Evolutionary conservation across 805 yeast species (phyloP).

Genomic region (Zygosaccharomyces bisporus): DNA sequence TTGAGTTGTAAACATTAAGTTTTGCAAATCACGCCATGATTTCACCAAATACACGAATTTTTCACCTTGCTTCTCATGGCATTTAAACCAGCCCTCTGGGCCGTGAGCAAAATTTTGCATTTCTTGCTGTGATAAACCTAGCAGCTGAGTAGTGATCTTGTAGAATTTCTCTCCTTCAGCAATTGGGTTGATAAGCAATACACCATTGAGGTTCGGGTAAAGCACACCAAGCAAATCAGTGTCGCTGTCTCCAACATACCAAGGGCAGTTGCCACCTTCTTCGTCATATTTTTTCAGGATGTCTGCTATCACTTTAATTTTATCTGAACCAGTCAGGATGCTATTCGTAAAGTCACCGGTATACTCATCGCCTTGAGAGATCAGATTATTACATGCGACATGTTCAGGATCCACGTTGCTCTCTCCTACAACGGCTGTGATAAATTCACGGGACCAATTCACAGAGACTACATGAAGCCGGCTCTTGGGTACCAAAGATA

Average conservation of each 20-base stretch:
- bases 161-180: constrained; percentile 20
- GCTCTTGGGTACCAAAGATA: constrained; percentile 6
- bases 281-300: constrained; percentile 7
- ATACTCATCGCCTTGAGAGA: constrained; percentile 13
- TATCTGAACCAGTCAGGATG: constrained; percentile 31
- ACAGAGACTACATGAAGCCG: constrained; percentile 27
- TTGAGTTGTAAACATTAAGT: constrained; percentile 4
- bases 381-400: constrained; percentile 26
- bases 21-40: constrained; percentile 19
- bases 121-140: constrained; percentile 15
- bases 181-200: constrained; percentile 24
- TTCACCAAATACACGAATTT: constrained; percentile 18
- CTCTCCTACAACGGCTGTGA: constrained; percentile 18
- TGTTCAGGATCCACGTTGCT: constrained; percentile 8
- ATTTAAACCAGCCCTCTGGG: constrained; percentile 6
- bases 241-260: constrained; percentile 37
- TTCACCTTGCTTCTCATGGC: constrained; percentile 16
- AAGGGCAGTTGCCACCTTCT: constrained; percentile 6
- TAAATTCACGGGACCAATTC: constrained; percentile 34
- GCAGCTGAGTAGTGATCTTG: constrained; percentile 15
- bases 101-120: constrained; percentile 4
- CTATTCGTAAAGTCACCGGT: constrained; percentile 27
- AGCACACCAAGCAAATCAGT: constrained; percentile 31
- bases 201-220: constrained; percentile 29
- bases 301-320: constrained; percentile 17